Evolutionary conservation across 306 rosid genomes (phyloP).

Genomic region (Leucaena leucocephala): DNA sequence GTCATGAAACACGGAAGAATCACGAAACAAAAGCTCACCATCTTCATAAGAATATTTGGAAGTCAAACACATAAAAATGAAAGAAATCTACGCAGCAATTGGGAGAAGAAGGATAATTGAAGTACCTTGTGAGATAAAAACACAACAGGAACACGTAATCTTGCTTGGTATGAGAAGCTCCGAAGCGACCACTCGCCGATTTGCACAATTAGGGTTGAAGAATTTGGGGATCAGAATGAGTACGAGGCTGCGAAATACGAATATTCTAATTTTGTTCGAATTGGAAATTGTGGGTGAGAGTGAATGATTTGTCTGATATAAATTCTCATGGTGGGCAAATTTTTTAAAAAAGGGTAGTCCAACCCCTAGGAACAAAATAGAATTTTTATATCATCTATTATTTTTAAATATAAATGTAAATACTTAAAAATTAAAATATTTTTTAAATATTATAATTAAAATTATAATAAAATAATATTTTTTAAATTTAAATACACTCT

Average conservation of each 20-base stretch:
- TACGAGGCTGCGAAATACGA: conserved; percentile 44
- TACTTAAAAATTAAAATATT: too few species aligned
- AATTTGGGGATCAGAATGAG: conserved; percentile 17
- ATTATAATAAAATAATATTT: too few species aligned
- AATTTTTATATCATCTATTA: too few species aligned
- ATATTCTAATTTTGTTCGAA: conserved; percentile 42
- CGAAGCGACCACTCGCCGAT: not conserved
- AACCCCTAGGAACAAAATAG: too few species aligned
- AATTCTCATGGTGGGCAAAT: too few species aligned
- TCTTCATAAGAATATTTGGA: not conserved
- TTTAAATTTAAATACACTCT: too few species aligned
- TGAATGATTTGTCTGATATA: not conserved
- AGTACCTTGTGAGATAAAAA: conserved; percentile 27
- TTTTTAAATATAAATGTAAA: too few species aligned
- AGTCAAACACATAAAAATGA: conserved; percentile 11
- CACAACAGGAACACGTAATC: not conserved
- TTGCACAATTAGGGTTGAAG: conserved; percentile 34
- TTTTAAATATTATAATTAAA: too few species aligned
- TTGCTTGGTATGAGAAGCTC: not conserved
- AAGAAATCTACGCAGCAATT: not conserved
- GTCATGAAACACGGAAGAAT: not conserved
- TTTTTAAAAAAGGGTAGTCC: too few species aligned
- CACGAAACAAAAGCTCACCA: not conserved
- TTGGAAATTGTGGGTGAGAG: conserved; percentile 25
- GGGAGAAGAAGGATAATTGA: not conserved